Conservation (phyloP, 225 moss, liverwort and hornwort species). For the Neckera pumila region DNA sequence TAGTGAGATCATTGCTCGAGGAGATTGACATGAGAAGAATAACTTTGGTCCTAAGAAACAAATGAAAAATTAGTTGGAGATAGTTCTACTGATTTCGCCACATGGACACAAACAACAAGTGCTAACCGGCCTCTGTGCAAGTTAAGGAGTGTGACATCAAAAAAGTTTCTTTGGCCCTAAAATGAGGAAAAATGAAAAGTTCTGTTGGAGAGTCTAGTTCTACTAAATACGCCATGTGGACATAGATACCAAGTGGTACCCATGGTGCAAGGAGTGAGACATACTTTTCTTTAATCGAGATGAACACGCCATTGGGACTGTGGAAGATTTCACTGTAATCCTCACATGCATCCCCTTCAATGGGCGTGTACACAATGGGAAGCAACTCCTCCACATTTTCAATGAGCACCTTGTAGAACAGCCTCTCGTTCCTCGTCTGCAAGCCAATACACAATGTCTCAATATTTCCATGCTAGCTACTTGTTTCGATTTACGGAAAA, state of each 20-base stretch:
- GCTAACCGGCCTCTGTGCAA: not conserved
- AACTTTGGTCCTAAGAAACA: not conserved
- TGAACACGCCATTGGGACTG: constrained; percentile 62
- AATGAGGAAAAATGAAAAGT: not conserved
- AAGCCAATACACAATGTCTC: not conserved
- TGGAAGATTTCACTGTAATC: constrained; percentile 77
- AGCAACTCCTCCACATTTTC: constrained; percentile 91
- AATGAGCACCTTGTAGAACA: constrained; percentile 76
- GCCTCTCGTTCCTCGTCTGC: constrained; percentile 49
- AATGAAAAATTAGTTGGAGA: not conserved
- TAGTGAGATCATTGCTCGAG: not conserved
- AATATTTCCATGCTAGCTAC: not conserved
- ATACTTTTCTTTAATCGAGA: constrained; percentile 60
- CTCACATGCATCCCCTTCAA: constrained; percentile 79
- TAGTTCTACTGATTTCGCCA: not conserved
- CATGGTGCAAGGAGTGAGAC: not conserved
- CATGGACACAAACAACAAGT: too few relatives aligned
- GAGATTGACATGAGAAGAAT: not conserved
- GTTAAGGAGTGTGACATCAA: not conserved
- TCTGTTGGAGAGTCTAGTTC: not conserved
- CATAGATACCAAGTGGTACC: not conserved
- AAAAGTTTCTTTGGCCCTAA: not conserved
- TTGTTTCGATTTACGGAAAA: not conserved
- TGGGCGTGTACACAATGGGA: constrained; percentile 86
- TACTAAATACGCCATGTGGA: too few relatives aligned